Evolutionary conservation across 129 eudicot genomes (phyloP).

Genomic region (Gnaphalium uliginosum): DNA sequence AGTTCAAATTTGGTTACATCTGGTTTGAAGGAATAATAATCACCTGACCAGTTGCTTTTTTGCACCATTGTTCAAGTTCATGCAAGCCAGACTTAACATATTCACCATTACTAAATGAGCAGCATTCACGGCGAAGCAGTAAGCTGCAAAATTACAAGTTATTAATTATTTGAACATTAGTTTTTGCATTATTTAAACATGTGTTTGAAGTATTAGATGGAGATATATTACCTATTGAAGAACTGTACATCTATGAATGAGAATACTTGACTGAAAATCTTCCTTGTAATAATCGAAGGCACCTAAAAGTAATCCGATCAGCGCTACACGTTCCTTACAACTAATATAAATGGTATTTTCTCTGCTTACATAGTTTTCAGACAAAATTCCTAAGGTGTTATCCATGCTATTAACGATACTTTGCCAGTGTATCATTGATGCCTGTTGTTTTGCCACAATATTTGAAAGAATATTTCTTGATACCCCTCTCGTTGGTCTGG

Average conservation of each 20-base stretch:
- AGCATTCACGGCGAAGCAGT: conserved; percentile 96
- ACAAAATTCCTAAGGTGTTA: conserved; percentile 58
- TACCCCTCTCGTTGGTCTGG: conserved; percentile 74
- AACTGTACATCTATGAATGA: conserved; percentile 98
- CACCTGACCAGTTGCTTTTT: conserved; percentile 86
- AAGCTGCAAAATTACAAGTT: conserved; percentile 53
- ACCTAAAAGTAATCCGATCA: conserved; percentile 53
- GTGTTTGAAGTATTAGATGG: background rate
- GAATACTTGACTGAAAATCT: conserved; percentile 85
- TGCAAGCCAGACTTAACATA: conserved; percentile 91
- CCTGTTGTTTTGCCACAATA: conserved; percentile 76
- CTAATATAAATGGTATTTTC: background rate
- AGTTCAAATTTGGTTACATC: background rate
- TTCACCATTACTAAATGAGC: conserved; percentile 99
- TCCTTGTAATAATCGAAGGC: conserved; percentile 70
- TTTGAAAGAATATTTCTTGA: conserved; percentile 75
- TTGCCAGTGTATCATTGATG: conserved; percentile 91
- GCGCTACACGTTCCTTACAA: background rate
- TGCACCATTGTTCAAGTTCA: conserved; percentile 92
- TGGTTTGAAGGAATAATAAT: conserved; percentile 16
- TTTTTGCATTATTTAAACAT: conserved; percentile 10
- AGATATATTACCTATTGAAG: conserved; percentile 71
- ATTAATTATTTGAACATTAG: conserved; percentile 6
- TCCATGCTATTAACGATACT: conserved; percentile 83
- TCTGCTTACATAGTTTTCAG: conserved; percentile 73